Evolutionary conservation across 352 stramenopile genomes (phyloP).

Genomic region (Pythium phragmiticola): DNA sequence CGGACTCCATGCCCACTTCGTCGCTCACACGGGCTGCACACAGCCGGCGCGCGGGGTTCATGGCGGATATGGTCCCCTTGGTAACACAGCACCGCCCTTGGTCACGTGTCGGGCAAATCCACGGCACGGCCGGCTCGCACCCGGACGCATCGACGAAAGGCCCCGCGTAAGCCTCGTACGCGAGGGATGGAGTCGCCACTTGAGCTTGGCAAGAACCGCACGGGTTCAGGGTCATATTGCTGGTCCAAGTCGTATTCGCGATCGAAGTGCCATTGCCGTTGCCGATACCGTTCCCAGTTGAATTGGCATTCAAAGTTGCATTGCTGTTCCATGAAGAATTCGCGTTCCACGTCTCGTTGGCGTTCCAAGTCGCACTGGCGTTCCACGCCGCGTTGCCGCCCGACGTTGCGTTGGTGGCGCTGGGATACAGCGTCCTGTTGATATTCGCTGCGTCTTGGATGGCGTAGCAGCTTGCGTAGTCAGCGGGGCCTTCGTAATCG

Average conservation of each 20-base stretch:
- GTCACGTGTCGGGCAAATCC: conserved; percentile 24
- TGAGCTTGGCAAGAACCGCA: conserved; percentile 15
- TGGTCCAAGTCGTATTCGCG: conserved; percentile 1
- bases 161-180: conserved; percentile 20
- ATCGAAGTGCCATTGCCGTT: neutral
- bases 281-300: neutral
- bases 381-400: conserved; percentile 2
- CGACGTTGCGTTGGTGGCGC: neutral
- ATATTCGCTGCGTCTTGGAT: neutral
- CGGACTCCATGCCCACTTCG: conserved; percentile 6
- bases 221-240: conserved; percentile 7
- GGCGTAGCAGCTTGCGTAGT: conserved; percentile 17
- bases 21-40: conserved; percentile 11
- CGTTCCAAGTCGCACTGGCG: neutral
- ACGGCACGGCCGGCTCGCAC: conserved; percentile 25
- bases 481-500: conserved; percentile 16
- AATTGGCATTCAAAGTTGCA: neutral
- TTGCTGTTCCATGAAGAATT: neutral
- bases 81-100: conserved; percentile 22
- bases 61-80: conserved; percentile 1
- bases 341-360: neutral
- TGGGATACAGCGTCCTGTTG: neutral
- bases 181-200: neutral
- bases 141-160: conserved; percentile 2
- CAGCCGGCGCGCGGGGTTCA: neutral